Evolutionary conservation across 108 stramenopile species (phyloP), one percentile per base, ranked within the genome.

Genomic region (Nannochloropsis salina): DNA sequence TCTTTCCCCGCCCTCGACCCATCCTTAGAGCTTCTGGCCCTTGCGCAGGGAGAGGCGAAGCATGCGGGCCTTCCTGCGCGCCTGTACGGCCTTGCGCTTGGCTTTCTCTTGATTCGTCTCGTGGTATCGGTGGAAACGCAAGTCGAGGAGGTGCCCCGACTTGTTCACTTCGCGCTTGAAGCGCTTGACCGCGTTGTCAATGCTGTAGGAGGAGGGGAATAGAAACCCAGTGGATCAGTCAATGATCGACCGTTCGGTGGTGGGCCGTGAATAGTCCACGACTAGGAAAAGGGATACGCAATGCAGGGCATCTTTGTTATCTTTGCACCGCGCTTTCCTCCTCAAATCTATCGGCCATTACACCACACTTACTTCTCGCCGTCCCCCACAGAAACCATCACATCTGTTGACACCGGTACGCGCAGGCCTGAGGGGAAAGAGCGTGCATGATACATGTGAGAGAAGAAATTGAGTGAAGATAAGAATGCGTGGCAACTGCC

Each of bases 61-160:
- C 61, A 74, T 74, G 61, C 61, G 61, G 3, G 61, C 61, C 84
- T 94, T 93, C 83, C 94, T 87, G 44, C 96, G 90, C 42, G 91
- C 95, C 91, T 96, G 94, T 88, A 94, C 94, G 87, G 94, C 89
- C 94, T 96, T 95, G 84, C 94, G 90, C 93, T 95, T 96, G 89
- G 91, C 93, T 84, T 92, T 91, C 90, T 96, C 94, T 86, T 95
- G 96, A 40, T 93, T 90, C 83, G 94, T 95, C 89, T 96, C 95
- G 88, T 94, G 94, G 91, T 94, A 93, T 43, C 94, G 93, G 87
- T 93, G 92, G 92, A 93, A 90, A 80, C 94, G 94, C 42, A 96
- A 91, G 84, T 95, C 94, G 92, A 94, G 94, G 88, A 96, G 90
- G 85, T 96, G 95, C 44, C 94, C 94, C 84, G 93, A 93, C 86